Percentiles rank a stretch among this genome's conserved stretches.
These are phyloP conservation scores for Carex scoparia DNA, from an alignment of 176 grass and related monocot genomes.

Conservation along the genomic window DNA sequence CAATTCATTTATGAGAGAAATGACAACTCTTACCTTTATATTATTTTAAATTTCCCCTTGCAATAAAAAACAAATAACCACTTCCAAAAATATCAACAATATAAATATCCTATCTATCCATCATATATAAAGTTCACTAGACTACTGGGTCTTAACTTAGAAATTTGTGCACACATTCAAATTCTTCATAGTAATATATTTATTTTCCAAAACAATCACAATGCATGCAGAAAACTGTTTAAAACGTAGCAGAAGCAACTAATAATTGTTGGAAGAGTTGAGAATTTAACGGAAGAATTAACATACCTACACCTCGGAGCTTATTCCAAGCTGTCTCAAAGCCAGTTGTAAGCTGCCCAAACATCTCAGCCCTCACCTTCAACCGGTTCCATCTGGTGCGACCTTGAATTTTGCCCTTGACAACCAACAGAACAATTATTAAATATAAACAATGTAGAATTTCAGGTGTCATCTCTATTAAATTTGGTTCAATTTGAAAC, in stretches of 20 bases:
- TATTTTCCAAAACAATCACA: neutral
- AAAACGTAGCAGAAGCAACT: neutral
- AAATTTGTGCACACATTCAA: neutral
- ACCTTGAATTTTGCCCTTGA: conserved; percentile 15
- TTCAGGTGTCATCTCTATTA: neutral
- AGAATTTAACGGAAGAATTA: neutral
- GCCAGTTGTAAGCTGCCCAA: conserved; percentile 83
- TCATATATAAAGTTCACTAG: neutral
- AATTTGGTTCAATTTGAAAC: neutral
- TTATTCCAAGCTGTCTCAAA: conserved; percentile 99
- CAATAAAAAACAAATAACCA: neutral
- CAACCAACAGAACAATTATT: neutral
- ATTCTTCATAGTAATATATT: neutral
- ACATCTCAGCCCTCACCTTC: conserved; percentile 88
- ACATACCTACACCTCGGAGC: conserved; percentile 68
- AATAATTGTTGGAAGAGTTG: neutral
- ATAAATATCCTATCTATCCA: neutral
- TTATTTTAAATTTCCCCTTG: neutral
- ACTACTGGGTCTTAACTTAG: neutral
- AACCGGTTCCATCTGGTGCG: conserved; percentile 21
- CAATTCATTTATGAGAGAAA: neutral
- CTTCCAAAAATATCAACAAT: neutral
- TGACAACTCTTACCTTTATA: neutral
- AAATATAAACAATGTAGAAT: neutral
- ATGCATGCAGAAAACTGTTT: neutral